Conservation (phyloP, 345 rosid genomes). For the Hypericum androsaemum region DNA sequence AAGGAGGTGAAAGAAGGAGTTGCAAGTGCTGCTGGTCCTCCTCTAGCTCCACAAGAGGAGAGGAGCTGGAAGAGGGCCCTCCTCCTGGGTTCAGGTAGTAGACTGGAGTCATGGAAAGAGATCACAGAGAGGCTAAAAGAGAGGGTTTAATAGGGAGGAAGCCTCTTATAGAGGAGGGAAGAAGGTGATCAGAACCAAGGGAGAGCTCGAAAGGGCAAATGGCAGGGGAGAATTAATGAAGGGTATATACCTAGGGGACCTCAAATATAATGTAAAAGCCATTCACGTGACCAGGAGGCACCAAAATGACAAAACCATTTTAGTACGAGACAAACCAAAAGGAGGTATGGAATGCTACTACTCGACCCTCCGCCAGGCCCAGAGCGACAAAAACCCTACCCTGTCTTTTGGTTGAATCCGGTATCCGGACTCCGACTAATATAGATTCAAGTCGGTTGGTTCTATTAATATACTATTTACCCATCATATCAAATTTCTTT, state of each 20-base stretch:
- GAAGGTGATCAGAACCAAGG: neutral
- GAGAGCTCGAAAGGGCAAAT: too few relatives aligned
- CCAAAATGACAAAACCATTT: conserved; percentile 21
- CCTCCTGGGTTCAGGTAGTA: conserved; percentile 16
- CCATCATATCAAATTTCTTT: too few relatives aligned
- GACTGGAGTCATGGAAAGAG: conserved; percentile 21
- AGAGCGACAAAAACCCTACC: conserved; percentile 29
- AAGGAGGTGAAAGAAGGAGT: conserved; percentile 19
- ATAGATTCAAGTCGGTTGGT: neutral
- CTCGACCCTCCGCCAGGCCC: conserved; percentile 13
- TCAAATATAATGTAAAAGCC: conserved; percentile 20
- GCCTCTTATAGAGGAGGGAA: conserved; percentile 5
- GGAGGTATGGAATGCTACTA: conserved; percentile 35
- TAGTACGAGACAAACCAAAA: conserved; percentile 28
- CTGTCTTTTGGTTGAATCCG: neutral
- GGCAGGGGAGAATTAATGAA: too few relatives aligned
- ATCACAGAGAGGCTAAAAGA: neutral
- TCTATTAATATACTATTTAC: too few relatives aligned
- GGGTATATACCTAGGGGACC: neutral
- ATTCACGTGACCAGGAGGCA: conserved; percentile 42
- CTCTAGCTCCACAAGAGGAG: neutral
- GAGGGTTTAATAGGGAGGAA: neutral
- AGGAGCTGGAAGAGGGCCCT: conserved; percentile 18
- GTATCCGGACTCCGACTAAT: too few relatives aligned
- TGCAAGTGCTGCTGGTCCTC: conserved; percentile 23